Evolutionary conservation across 495 filamentous ascomycete species (phyloP), one percentile per base, ranked within the genome.

Genomic region (Neurospora sp.): DNA sequence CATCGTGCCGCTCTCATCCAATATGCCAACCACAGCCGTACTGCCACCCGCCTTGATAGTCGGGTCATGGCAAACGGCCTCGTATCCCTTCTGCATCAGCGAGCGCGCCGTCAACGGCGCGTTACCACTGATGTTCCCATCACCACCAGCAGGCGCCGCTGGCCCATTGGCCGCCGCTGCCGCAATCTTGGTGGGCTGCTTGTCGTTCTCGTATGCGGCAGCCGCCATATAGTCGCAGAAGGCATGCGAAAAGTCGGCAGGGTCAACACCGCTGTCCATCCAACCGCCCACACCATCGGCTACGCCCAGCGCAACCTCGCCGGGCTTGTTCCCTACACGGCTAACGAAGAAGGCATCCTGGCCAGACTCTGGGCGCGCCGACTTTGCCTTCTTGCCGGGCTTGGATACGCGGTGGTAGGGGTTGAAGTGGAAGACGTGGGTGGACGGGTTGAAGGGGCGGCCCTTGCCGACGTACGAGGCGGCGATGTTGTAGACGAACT

Each of bases 311-410:
- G 95, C 94, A 41, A 90, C 83, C 65, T 84, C 83, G 37, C 82
- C 82, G 16, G 82, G 88, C 69, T 82, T 86, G 61, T 91, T 89
- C 45, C 83, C 84, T 39, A 97, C 83, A 12, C 87, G 88, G 76
- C 91, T 92, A 44, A 96, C 89, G 82, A 99, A 98, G 81, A 98
- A 98, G 40, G 96, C 92, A 88, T 99, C 96, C 79, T 98, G 94
- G 12, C 96, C 96, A 69, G 91, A 93, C 68, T 90, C 90, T 12
- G 91, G 90, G n/a, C 92, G 86, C 70, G 83, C 83, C 71, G 83
- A 83, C 80, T 85, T 89, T 73, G 81, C 82, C 69, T 79, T 81
- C 74, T 80, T 74, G 27, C 73, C 74, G 14, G 72, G 84, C 73
- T 77, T 87, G 72, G 83, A 88, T 74, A 86, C 89, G 73, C 79